Evolutionary conservation across 2,329 filamentous ascomycete species (phyloP), one percentile per base, ranked within the genome.

Genomic region (Myriangium duriaei): DNA sequence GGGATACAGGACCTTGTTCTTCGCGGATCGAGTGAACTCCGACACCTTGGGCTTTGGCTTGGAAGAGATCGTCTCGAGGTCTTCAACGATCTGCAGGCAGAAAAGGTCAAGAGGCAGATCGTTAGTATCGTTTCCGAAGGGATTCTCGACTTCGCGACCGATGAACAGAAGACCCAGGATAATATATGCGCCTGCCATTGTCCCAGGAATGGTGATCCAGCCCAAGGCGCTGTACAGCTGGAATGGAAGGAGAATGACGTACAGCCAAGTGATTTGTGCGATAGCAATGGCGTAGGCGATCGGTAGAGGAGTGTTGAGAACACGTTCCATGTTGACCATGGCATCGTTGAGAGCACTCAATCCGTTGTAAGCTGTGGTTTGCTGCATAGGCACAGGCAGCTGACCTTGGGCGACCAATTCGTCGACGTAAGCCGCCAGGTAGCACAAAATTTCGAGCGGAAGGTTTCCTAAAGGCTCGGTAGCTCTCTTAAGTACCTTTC

Each of bases 211-310:
- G 10, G 83, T 79, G 46, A 86, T 69, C 78, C 79, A 91, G 5
- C 59, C 49, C 1, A 92, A 71, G 3, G 60, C 55, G 0, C 57
- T 53, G 52, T 74, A 72, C 5, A 92, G 73, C 61, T 92, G 84
- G 68, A 91, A 91, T 4, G 84, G 84, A 1, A 92, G 69, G 19
- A 84, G 68, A 48, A 85, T 62, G 37, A 91, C 76, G 60, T 91
- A 92, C 36, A 86, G 72, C 75, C 81, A 87, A 19, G 84, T 84
- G 53, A 91, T 88, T 56, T 92, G 84, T 13, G 78, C 76, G 55
- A 91, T 87, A 50, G 82, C 75, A 50, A 92, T 91, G 47, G 73
- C 76, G 64, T 92, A 92, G 32, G 83, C 84, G 40, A 85, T 71
- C 2, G 84, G 84, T 0, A 92, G 71, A 1, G 84, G 84, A 0